Evolutionary conservation across 257 asterid genomes (phyloP).

Genomic region (Lycium barbarum): DNA sequence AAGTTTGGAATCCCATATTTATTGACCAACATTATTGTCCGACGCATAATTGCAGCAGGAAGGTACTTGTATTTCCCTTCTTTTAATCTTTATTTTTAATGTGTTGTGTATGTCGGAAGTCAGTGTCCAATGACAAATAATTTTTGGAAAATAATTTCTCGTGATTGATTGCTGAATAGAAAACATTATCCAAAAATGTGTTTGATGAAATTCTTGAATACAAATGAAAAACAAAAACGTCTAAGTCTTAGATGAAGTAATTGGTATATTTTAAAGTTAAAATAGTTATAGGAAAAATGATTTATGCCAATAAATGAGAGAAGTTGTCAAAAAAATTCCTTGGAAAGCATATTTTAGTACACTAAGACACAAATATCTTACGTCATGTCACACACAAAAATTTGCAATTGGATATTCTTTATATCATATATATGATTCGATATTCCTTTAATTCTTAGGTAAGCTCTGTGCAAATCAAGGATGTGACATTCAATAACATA

Average conservation of each 20-base stretch:
- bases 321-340: no score
- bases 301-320: no score
- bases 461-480: slow-evolving; percentile 23
- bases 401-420: not conserved
- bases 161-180: not conserved
- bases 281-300: no score
- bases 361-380: no score
- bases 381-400: not conserved
- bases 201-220: no score
- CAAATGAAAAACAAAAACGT: no score
- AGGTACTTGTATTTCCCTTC: not conserved
- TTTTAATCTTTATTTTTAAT: not conserved
- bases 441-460: not conserved
- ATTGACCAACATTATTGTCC: slow-evolving; percentile 78
- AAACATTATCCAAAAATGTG: not conserved
- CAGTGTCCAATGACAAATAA: no score
- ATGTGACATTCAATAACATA: slow-evolving; percentile 22
- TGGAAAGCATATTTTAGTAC: no score
- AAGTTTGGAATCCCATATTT: slow-evolving; percentile 58
- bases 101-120: not conserved
- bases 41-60: slow-evolving; percentile 27
- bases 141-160: not conserved
- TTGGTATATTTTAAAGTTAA: no score
- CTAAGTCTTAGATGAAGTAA: no score
- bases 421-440: not conserved